These are phyloP conservation scores for Bondarzewia mesenterica DNA, from an alignment of 1,284 basidiomycete genomes.

Conservation along the genomic window DNA sequence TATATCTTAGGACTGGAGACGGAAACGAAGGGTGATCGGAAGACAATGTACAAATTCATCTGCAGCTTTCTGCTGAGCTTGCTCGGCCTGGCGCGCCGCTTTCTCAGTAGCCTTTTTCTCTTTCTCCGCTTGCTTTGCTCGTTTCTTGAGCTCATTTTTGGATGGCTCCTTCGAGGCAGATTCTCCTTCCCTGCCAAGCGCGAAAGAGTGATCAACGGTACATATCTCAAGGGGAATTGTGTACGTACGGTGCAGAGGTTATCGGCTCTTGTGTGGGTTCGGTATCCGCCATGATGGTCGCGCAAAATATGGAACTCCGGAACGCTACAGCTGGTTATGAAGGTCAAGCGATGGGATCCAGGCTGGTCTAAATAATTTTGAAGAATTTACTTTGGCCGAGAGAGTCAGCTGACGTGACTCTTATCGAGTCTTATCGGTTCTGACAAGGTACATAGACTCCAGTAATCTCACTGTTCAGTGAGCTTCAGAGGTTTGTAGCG, in stretches of 20 bases:
- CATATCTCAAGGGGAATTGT: neutral
- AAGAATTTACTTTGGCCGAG: too few relatives aligned
- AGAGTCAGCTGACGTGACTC: too few relatives aligned
- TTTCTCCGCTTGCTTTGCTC: constrained; percentile 89
- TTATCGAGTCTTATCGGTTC: too few relatives aligned
- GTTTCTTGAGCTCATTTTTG: constrained; percentile 92
- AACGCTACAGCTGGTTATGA: too few relatives aligned
- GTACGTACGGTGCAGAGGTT: constrained; percentile 12
- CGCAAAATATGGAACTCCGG: too few relatives aligned
- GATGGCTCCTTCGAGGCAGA: constrained; percentile 40
- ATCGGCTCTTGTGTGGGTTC: neutral
- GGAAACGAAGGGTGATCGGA: neutral
- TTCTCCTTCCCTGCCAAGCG: constrained; percentile 22
- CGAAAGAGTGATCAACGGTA: neutral
- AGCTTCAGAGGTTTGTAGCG: neutral
- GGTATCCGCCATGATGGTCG: neutral
- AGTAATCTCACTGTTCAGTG: neutral
- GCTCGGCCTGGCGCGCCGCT: constrained; percentile 47
- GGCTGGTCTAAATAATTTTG: too few relatives aligned
- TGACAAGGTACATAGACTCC: too few relatives aligned
- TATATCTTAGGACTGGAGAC: too few relatives aligned
- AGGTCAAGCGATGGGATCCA: too few relatives aligned
- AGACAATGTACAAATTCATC: constrained; percentile 57
- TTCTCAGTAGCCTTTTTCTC: constrained; percentile 84
- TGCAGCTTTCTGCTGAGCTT: constrained; percentile 71